Base-by-base conservation (phyloP, 2,329 filamentous ascomycete genomes). In the Hymenoscyphus albidus region DNA sequence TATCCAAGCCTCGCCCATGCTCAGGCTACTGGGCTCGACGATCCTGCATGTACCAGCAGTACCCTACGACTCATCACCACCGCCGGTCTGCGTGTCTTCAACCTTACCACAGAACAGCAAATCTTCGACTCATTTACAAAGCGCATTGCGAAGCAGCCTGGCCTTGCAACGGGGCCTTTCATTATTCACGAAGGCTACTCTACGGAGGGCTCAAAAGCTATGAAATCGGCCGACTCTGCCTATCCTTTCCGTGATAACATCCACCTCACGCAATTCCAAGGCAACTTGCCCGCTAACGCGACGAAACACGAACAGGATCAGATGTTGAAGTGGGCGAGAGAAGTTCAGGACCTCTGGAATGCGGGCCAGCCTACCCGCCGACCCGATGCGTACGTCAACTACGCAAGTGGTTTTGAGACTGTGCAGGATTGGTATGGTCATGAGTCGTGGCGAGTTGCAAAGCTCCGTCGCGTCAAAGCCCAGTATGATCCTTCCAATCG, bases 311-410 rank as follows among this genome's bases (percentile, higher is more conserved):
- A 13, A 35, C 14, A 10, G 56, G 12, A 6, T 31, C 31, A 18
- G 39, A 54, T 14, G 10, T n/a, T 13, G 54, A 58, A 18, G 58
- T 54, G 61, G 61, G 32, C 14, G 18, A 58, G 27, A 16, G 18
- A 62, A 35, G 31, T 32, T 42, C 16, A n/a, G 40, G 38, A 58
- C 27, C 39, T 62, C 35, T 58, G 51, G 48, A 62, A 62, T 31
- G 31, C 32, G 9, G 61, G 61, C 18, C 54, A 62, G 14, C 61
- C 51, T 40, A 55, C 16, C 14, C 35, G 54, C 16, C 10, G 13
- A 16, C 61, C 61, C 7, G 44, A 12, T n/a, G 16, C 62, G 18
- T 63, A 63, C 35, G 42, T 63, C 9, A 63, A 63, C n/a, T 63
- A 63, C 38, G 62, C 62, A n/a, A 22, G 12, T 40, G 62, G 62